Evolutionary conservation across 1,284 basidiomycete species (phyloP), one percentile per base, ranked within the genome.

Genomic region (Singerocomus inundabilis): DNA sequence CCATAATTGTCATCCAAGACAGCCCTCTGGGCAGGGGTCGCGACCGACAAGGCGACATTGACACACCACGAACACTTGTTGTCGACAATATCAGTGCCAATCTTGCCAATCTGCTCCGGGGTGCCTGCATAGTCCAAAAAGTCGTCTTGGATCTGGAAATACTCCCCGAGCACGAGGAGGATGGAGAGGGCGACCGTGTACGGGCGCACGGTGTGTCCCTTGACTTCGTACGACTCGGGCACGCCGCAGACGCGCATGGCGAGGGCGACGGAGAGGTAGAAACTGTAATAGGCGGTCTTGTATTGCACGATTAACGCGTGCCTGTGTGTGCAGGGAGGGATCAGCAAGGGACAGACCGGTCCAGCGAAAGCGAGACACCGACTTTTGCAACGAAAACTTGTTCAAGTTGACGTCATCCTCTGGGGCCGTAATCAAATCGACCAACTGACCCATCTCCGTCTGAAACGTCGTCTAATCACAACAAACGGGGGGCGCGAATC

Each of bases 1-100:
- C 96, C 96, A 68, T 99, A 99, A 72, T 94, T 92, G 35, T 79
- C 83, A 59, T 94, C 81, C 30, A 78, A 81, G 57, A 83, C 63
- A 36, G 67, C 67, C 35, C 72, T 82, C 77, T 80, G 92, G 67
- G 63, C 73, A 1, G 79, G 71, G 3, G 70, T 74, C 3, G 78
- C 82, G 43, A 76, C 62, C 15, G 78, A 74, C 53, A 99, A 79
- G 29, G 94, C 96, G 16, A 85, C 85, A 72, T 98, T 98, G 71
- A 99, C 78, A 66, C 89, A 88, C 97, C 96, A 99, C 35, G 90
- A 91, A 75, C 97, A 99, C 75, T 99, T 99, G 83, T 98, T 98
- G 74, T 99, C 96, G 51, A 97, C 72, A 63, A 99, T 99, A 71
- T 99, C 97, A 18, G 96, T 98, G 29, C 96, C 97, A 57, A 98